Evolutionary conservation across 179 eudicot genomes (phyloP).

Genomic region (Gypsophila paniculata): DNA sequence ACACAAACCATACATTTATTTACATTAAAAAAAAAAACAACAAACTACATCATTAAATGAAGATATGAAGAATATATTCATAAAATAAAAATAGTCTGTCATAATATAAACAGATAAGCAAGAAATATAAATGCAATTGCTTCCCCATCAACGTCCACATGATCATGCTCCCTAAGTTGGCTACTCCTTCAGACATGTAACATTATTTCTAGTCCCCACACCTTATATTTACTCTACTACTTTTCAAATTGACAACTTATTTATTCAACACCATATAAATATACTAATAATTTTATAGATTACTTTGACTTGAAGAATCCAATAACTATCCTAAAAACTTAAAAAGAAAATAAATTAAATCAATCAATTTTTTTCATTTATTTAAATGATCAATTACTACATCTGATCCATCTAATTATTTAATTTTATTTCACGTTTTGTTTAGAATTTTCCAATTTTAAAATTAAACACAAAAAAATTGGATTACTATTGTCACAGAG

Average conservation of each 20-base stretch:
- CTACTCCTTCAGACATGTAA: constrained; percentile 31
- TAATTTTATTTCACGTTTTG: too few relatives aligned
- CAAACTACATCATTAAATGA: background rate
- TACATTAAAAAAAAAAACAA: too few relatives aligned
- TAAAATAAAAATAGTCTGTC: constrained; percentile 16
- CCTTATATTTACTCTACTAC: background rate
- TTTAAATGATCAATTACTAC: too few relatives aligned
- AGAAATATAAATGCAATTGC: constrained; percentile 23
- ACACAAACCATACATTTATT: background rate
- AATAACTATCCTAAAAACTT: background rate
- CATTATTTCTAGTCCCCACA: constrained; percentile 30
- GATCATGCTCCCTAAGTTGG: constrained; percentile 43
- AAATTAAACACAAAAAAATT: too few relatives aligned
- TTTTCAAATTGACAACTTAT: constrained; percentile 27
- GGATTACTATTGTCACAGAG: too few relatives aligned
- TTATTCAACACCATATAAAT: constrained; percentile 18
- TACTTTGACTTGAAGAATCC: constrained; percentile 24
- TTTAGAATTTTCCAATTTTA: too few relatives aligned
- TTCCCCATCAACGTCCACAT: constrained; percentile 45
- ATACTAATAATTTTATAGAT: background rate
- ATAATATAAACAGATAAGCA: constrained; percentile 19
- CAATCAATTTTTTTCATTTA: too few relatives aligned
- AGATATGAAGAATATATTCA: constrained; percentile 21
- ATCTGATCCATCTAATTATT: too few relatives aligned
- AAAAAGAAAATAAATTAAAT: too few relatives aligned